Conservation (phyloP, 2,329 filamentous ascomycete species). For the Biscogniauxia mediterranea region DNA sequence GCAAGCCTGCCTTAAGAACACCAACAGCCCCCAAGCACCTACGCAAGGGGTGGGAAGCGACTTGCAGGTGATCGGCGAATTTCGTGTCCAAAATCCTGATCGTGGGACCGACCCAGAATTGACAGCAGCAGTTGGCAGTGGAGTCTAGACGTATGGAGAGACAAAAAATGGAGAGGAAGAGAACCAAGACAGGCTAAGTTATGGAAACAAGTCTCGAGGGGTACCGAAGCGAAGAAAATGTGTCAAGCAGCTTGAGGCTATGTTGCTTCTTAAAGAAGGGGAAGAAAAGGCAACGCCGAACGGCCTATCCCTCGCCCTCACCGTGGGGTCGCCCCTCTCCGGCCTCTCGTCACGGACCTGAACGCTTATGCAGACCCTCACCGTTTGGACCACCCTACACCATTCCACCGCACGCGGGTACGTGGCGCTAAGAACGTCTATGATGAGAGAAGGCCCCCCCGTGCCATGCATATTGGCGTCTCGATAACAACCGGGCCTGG, state of each 20-base stretch:
- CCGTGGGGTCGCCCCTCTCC: neutral
- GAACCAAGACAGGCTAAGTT: neutral
- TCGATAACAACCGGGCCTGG: neutral
- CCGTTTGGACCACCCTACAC: neutral
- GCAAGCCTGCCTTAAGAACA: neutral
- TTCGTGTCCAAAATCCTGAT: constrained; percentile 7
- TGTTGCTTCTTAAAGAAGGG: neutral
- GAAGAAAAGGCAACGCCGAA: neutral
- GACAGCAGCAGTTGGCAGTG: neutral
- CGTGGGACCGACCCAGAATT: constrained; percentile 4
- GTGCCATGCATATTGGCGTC: neutral
- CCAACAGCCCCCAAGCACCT: neutral
- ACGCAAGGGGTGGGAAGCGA: neutral
- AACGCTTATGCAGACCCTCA: neutral
- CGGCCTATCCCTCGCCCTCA: neutral
- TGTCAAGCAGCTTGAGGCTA: constrained; percentile 1
- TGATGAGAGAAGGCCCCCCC: neutral
- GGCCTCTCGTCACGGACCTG: neutral
- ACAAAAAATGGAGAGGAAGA: constrained; percentile 1
- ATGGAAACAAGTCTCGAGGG: constrained; percentile 3
- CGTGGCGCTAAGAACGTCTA: neutral
- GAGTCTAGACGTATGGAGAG: constrained; percentile 1
- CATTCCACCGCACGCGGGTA: neutral
- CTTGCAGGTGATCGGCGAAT: constrained; percentile 5
- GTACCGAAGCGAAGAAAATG: neutral